Evolutionary conservation across 2,329 filamentous ascomycete genomes (phyloP).

Genomic region (Colletotrichum sp.): DNA sequence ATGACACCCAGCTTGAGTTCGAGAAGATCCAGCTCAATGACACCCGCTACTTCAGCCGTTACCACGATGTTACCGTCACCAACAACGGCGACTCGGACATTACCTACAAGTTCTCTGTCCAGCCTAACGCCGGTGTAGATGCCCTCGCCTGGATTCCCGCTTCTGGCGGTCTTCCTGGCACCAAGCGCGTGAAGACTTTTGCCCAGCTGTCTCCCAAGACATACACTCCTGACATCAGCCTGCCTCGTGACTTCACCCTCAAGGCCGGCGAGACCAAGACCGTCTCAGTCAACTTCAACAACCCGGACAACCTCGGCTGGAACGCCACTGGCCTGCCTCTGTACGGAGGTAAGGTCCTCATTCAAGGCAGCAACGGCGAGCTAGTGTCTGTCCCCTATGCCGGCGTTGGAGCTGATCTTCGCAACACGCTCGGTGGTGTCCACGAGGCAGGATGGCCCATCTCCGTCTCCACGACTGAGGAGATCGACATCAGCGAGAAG

Average conservation of each 20-base stretch:
- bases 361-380: constrained; percentile 44
- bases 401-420: constrained; percentile 24
- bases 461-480: constrained; percentile 1
- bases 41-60: constrained; percentile 41
- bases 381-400: constrained; percentile 46
- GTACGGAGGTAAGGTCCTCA: constrained; percentile 38
- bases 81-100: constrained; percentile 39
- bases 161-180: not conserved
- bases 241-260: constrained; percentile 28
- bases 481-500: constrained; percentile 9
- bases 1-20: constrained; percentile 41
- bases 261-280: constrained; percentile 29
- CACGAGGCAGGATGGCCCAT: constrained; percentile 21
- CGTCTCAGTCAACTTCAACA: constrained; percentile 30
- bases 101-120: constrained; percentile 34
- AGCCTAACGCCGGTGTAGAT: constrained; percentile 42
- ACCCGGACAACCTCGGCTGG: constrained; percentile 30
- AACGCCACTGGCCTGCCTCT: constrained; percentile 31
- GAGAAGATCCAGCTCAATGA: constrained; percentile 51
- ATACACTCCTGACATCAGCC: constrained; percentile 15
- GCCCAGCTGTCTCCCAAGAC: constrained; percentile 26
- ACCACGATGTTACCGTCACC: constrained; percentile 33
- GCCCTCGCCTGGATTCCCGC: constrained; percentile 28
- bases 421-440: constrained; percentile 13
- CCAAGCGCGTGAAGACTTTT: constrained; percentile 25